Percentiles rank a stretch among this genome's conserved stretches.
These are phyloP conservation scores for Ajuga reptans DNA, from an alignment of 305 asterid species.

Conservation along the genomic window DNA sequence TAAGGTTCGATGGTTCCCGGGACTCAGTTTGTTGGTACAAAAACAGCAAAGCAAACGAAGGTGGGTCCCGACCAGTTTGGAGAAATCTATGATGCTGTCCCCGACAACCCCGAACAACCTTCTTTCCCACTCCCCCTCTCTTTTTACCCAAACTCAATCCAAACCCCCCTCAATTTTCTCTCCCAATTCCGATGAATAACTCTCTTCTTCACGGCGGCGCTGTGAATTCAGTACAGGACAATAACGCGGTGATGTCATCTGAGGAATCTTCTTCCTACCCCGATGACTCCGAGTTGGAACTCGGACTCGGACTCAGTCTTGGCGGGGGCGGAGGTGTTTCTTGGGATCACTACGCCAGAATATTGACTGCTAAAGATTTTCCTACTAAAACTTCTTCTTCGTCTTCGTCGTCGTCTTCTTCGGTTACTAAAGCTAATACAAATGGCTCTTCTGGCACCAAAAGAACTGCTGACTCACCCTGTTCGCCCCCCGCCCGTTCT, in stretches of 20 bases:
- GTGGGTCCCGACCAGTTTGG: constrained; percentile 26
- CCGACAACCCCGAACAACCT: constrained; percentile 53
- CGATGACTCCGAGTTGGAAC: constrained; percentile 54
- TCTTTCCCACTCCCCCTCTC: not conserved
- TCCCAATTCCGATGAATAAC: constrained; percentile 18
- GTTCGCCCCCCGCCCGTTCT: constrained; percentile 64
- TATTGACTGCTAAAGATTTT: constrained; percentile 51
- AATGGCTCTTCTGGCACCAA: constrained; percentile 53
- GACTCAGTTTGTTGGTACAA: constrained; percentile 23
- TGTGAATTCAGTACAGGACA: constrained; percentile 20
- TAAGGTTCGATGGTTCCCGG: not conserved
- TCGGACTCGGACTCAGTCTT: constrained; percentile 71
- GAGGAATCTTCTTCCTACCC: constrained; percentile 65
- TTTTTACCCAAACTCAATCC: constrained; percentile 21
- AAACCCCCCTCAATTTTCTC: not conserved
- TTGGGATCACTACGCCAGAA: constrained; percentile 48
- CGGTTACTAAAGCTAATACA: constrained; percentile 32
- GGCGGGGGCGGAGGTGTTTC: constrained; percentile 33
- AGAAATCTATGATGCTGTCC: constrained; percentile 34
- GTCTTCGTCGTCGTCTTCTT: constrained; percentile 54
- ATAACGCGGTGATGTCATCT: constrained; percentile 29
- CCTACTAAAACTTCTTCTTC: constrained; percentile 27
- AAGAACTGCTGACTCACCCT: constrained; percentile 59
- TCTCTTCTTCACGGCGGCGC: constrained; percentile 20
- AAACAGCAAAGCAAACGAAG: constrained; percentile 14